phyloP scores from a whole-genome alignment of 768 basidiomycete species.

The Chiua virens region DNA sequence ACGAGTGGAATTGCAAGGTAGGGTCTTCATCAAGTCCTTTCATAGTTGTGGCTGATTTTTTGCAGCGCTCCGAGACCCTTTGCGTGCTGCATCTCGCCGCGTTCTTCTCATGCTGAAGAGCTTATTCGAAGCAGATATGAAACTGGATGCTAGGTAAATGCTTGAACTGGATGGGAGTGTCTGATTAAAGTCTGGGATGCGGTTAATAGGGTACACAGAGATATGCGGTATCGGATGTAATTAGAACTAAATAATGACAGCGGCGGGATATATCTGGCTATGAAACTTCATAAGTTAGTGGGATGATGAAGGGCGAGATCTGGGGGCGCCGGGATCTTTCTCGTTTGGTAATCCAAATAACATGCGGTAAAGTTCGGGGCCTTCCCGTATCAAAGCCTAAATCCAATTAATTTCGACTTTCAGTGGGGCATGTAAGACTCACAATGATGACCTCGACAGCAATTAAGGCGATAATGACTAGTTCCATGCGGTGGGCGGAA shows the following conservation, averaged over 20 bases:
- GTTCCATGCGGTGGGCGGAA: slow-evolving; percentile 88
- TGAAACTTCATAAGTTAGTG: slow-evolving; percentile 1
- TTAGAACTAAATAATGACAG: slow-evolving; percentile 2
- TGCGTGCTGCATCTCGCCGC: slow-evolving; percentile 18
- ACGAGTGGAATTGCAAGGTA: slow-evolving; percentile 23
- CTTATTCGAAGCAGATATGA: slow-evolving; percentile 16
- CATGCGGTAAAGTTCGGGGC: slow-evolving; percentile 73
- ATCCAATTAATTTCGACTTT: not conserved
- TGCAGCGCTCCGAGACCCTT: slow-evolving; percentile 27
- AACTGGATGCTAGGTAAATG: not conserved
- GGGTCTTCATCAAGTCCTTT: not conserved
- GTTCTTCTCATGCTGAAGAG: slow-evolving; percentile 10
- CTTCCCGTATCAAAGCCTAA: slow-evolving; percentile 75
- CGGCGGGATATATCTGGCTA: slow-evolving; percentile 2
- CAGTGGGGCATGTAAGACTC: slow-evolving; percentile 24
- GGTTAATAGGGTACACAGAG: not conserved
- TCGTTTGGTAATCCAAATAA: slow-evolving; percentile 19
- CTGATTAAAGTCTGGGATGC: not conserved
- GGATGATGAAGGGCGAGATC: not conserved
- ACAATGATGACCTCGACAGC: slow-evolving; percentile 95
- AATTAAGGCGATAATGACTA: slow-evolving; percentile 92
- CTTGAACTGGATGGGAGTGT: not conserved
- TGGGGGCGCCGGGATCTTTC: not conserved
- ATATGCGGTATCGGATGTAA: slow-evolving; percentile 5
- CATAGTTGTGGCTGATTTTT: not conserved